phyloP scores from a whole-genome alignment of 129 eudicot genomes.

The Saposhnikovia divaricata region DNA sequence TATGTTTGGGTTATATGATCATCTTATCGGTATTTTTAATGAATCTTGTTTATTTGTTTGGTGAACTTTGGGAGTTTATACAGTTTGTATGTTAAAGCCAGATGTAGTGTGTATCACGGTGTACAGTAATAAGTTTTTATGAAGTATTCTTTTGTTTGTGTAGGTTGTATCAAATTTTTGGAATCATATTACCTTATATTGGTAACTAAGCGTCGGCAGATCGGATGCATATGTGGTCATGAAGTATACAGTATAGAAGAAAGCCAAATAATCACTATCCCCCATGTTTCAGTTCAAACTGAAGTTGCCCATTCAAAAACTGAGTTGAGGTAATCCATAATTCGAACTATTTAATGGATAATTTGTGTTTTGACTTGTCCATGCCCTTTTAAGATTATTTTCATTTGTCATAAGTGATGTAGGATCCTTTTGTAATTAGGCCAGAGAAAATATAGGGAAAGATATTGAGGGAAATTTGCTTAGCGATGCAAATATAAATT shows the following conservation, averaged over 20 bases:
- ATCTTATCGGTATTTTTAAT: no score
- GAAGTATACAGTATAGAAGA: slow-evolving; percentile 79
- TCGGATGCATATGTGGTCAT: slow-evolving; percentile 94
- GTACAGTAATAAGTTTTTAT: neutral
- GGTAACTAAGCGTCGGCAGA: slow-evolving; percentile 84
- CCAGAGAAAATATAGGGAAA: neutral
- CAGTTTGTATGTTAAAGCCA: no score
- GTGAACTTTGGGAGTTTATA: no score
- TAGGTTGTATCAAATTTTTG: slow-evolving; percentile 84
- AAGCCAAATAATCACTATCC: slow-evolving; percentile 80
- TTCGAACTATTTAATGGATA: neutral
- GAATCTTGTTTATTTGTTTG: no score
- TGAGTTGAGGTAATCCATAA: slow-evolving; percentile 53
- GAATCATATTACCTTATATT: slow-evolving; percentile 77
- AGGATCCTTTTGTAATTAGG: neutral
- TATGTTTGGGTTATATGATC: no score
- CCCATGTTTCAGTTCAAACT: slow-evolving; percentile 85
- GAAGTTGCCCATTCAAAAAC: slow-evolving; percentile 90
- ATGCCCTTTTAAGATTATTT: neutral
- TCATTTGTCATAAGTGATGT: neutral
- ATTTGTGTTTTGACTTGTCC: neutral
- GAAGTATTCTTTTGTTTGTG: neutral
- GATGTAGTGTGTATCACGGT: neutral
- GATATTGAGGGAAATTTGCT: neutral
- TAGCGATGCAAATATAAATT: neutral